A percentile compares a stretch with the other conserved stretches of the same genome.
Conservation (phyloP, 768 basidiomycete genomes). For the Macrolepiota dolichaula region DNA sequence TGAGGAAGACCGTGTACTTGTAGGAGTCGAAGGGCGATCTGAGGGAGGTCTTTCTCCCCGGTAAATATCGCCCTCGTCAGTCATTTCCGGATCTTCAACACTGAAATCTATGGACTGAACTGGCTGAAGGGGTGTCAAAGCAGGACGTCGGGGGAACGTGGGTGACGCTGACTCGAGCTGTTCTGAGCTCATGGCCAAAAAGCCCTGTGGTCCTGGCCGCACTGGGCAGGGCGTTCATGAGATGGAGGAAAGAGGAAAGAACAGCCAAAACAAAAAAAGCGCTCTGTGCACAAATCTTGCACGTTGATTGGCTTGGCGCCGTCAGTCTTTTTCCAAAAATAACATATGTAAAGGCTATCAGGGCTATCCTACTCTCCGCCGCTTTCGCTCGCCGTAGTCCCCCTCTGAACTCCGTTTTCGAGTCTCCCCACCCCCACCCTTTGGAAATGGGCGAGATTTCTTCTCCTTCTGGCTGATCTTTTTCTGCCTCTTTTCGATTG, state of each 20-base stretch:
- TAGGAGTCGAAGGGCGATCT: slow-evolving; percentile 21
- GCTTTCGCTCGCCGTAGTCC: slow-evolving; percentile 14
- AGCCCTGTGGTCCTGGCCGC: not conserved
- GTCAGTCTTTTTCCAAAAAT: not conserved
- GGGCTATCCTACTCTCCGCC: slow-evolving; percentile 9
- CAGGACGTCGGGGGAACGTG: not conserved
- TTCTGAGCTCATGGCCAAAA: slow-evolving; percentile 5
- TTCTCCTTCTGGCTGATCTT: slow-evolving; percentile 90
- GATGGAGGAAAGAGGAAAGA: slow-evolving; percentile 1
- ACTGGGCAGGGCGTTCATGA: slow-evolving; percentile 6
- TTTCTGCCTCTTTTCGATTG: slow-evolving; percentile 84
- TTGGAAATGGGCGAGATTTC: slow-evolving; percentile 67
- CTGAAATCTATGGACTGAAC: slow-evolving; percentile 7
- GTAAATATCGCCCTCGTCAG: slow-evolving; percentile 53
- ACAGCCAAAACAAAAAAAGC: slow-evolving; percentile 3
- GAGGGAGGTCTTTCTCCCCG: slow-evolving; percentile 45
- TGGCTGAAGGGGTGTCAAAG: slow-evolving; percentile 11
- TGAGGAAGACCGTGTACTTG: slow-evolving; percentile 29
- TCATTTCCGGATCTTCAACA: slow-evolving; percentile 17
- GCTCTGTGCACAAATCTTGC: not conserved
- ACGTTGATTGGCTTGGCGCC: not conserved
- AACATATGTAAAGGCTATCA: not conserved
- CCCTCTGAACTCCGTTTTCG: slow-evolving; percentile 8
- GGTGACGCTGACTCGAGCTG: not conserved
- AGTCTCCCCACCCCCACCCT: slow-evolving; percentile 17